Evolutionary conservation across 352 stramenopile genomes (phyloP), one percentile per base, ranked within the genome.

Genomic region (Phytophthora tentaculata): DNA sequence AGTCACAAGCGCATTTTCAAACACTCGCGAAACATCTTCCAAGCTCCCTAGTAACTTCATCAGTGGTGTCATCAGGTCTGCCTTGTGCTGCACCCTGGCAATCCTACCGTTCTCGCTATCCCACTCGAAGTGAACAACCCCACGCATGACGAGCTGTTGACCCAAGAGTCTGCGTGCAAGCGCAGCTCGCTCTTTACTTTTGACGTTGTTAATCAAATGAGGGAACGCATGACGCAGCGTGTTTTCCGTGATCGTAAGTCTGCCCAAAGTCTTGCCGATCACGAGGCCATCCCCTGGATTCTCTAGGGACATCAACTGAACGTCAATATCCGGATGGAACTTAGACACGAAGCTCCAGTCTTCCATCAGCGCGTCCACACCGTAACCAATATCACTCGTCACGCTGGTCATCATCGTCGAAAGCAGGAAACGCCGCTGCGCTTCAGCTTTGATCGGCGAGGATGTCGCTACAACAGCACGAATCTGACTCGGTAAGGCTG

Each of bases 171-270:
- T 64, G 14, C 16, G 7, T 24, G 55, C 63, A 13, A 65, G 16
- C n/a, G 28, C 48, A 19, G n/a, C n/a, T 43, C 17, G 56, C 13
- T 59, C 24, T 26, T 14, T 10, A 17, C 17, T 35, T 28, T 43
- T 7, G 17, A 6, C 20, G 41, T 56, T 29, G 5, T 51, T 5
- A 19, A 54, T 12, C 28, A 70, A 51, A 16, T 61, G 55, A 6
- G 63, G 63, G 24, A 64, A 65, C 8, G 56, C 47, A 23, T 56
- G 10, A 6, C 12, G 35, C 9, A 70, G 17, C 12, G 63, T 70
- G 20, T 56, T 65, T 56, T 60, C 63, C 3, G 48, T 70, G 26
- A 70, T 52, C 1, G 55, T 65, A 19, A 70, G 48, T 41, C 55
- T 64, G 6, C 50, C 35, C 3, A 41, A 10, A 1, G 47, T 60